Conservation (phyloP, 768 basidiomycete species). For the Auricularia auricula-judae region DNA sequence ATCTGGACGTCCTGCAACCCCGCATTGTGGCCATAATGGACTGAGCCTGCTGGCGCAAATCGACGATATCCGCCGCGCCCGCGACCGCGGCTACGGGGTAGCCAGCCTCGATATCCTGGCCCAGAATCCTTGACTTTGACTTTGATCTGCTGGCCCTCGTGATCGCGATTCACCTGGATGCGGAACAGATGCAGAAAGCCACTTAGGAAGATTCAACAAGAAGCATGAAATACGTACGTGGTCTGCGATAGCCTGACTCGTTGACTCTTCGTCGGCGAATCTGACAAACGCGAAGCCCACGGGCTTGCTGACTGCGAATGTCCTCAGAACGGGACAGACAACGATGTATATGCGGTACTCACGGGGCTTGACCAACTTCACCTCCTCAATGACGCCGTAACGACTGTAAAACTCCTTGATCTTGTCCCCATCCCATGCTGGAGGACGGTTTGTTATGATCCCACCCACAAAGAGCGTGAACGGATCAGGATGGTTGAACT, state of each 20-base stretch:
- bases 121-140: constrained; percentile 67
- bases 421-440: constrained; percentile 59
- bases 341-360: constrained; percentile 14
- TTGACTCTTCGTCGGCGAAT: constrained; percentile 50
- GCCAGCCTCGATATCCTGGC: constrained; percentile 41
- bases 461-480: constrained; percentile 70
- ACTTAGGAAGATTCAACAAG: neutral
- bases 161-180: constrained; percentile 54
- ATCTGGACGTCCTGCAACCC: neutral
- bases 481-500: constrained; percentile 42
- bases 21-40: neutral
- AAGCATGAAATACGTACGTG: constrained; percentile 33
- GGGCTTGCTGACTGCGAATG: constrained; percentile 41
- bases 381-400: constrained; percentile 53
- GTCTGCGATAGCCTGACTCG: constrained; percentile 53
- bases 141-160: constrained; percentile 61
- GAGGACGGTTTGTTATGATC: constrained; percentile 50
- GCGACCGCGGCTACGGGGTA: constrained; percentile 19
- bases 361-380: constrained; percentile 61
- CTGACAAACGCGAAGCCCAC: constrained; percentile 74
- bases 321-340: neutral
- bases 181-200: constrained; percentile 4
- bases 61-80: constrained; percentile 29
- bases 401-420: constrained; percentile 46
- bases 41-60: neutral